Evolutionary conservation across 106 monocot genomes (phyloP).

Genomic region (Acorus gramineus): DNA sequence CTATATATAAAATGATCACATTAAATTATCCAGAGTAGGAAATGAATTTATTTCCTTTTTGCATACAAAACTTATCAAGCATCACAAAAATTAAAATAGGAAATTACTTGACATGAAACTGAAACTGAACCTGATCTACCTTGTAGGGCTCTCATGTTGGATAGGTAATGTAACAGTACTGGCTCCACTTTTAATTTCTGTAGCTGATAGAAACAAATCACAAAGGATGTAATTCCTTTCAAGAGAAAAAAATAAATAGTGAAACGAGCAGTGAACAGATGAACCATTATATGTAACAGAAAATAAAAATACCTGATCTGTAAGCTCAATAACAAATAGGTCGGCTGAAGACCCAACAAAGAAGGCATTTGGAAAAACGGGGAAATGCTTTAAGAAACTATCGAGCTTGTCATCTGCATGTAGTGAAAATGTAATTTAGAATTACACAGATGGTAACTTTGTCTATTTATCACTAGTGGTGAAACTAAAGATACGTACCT

Average conservation of each 20-base stretch:
- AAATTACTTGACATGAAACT: no score
- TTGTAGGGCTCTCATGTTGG: conserved; percentile 62
- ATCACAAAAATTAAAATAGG: no score
- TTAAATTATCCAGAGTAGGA: no score
- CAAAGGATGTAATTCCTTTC: no score
- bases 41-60: no score
- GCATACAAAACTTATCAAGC: no score
- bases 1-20: conserved; percentile 11
- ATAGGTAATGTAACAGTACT: conserved; percentile 79
- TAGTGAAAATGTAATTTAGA: background rate
- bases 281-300: background rate
- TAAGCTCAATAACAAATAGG: conserved; percentile 80
- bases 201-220: conserved; percentile 35
- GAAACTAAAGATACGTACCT: conserved; percentile 29
- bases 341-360: conserved; percentile 75
- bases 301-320: conserved; percentile 61
- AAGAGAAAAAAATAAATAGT: no score
- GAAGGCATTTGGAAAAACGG: conserved; percentile 66
- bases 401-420: conserved; percentile 50
- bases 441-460: background rate
- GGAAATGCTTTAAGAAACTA: conserved; percentile 65
- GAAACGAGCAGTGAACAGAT: no score
- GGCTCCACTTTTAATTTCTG: conserved; percentile 98
- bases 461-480: background rate
- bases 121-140: conserved; percentile 19